phyloP scores from a whole-genome alignment of 2,329 filamentous ascomycete species.

The Penicillium sp. region DNA sequence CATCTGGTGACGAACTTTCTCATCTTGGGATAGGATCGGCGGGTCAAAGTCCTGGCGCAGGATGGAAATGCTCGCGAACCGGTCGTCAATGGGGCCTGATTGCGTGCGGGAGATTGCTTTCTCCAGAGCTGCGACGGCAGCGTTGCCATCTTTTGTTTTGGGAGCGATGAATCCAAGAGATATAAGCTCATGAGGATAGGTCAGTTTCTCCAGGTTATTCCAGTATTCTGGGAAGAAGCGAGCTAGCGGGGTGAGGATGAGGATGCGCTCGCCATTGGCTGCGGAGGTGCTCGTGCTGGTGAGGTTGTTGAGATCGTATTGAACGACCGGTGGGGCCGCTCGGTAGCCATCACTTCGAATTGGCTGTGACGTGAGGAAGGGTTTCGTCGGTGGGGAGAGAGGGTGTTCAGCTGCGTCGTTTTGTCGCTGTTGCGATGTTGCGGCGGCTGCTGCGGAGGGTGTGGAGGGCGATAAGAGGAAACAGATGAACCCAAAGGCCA shows the following conservation, averaged over 20 bases:
- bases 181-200: slow-evolving; percentile 91
- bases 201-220: slow-evolving; percentile 82
- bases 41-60: slow-evolving; percentile 92
- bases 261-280: slow-evolving; percentile 77
- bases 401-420: slow-evolving; percentile 65
- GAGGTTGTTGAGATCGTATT: slow-evolving; percentile 94
- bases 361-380: slow-evolving; percentile 67
- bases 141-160: slow-evolving; percentile 88
- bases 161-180: slow-evolving; percentile 95
- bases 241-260: slow-evolving; percentile 89
- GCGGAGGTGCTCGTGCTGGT: slow-evolving; percentile 77
- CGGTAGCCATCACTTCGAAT: slow-evolving; percentile 47
- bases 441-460: slow-evolving; percentile 46
- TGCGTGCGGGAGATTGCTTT: slow-evolving; percentile 84
- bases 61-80: slow-evolving; percentile 92
- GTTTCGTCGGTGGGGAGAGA: slow-evolving; percentile 71
- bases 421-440: slow-evolving; percentile 53
- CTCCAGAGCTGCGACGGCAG: slow-evolving; percentile 79
- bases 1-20: slow-evolving; percentile 88
- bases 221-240: slow-evolving; percentile 94
- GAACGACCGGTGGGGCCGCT: slow-evolving; percentile 78
- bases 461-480: slow-evolving; percentile 50
- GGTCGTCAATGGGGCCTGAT: slow-evolving; percentile 73
- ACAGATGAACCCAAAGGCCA: slow-evolving; percentile 70
- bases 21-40: slow-evolving; percentile 75